Evolutionary conservation across 2,329 filamentous ascomycete species (phyloP).

Genomic region (Fusarium equiseti): DNA sequence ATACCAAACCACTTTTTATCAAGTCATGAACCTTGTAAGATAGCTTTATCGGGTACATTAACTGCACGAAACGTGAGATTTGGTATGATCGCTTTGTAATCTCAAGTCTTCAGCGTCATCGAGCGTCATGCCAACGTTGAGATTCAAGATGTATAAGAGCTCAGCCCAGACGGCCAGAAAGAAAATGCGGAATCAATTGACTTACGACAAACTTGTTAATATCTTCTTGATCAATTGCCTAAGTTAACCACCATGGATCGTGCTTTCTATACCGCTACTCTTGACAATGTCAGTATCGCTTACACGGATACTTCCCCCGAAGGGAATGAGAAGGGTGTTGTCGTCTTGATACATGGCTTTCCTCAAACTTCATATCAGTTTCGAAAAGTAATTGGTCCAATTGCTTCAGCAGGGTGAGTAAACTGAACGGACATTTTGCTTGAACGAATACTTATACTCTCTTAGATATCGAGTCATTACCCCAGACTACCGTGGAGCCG

Average conservation of each 20-base stretch:
- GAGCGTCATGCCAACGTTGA: constrained; percentile 16
- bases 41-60: background rate
- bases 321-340: constrained; percentile 3
- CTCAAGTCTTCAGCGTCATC: constrained; percentile 25
- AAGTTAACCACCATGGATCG: constrained; percentile 4
- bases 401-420: constrained; percentile 7
- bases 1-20: background rate
- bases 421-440: rapidly evolving
- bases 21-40: background rate
- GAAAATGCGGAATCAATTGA: background rate
- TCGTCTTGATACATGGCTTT: constrained; percentile 24
- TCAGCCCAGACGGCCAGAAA: background rate
- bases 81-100: constrained; percentile 13
- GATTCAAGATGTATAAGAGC: background rate
- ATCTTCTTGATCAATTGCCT: rapidly evolving
- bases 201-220: no score
- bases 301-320: constrained; percentile 17
- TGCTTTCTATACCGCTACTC: constrained; percentile 9
- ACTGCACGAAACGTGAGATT: background rate
- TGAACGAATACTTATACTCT: background rate
- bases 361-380: constrained; percentile 30
- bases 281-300: constrained; percentile 13
- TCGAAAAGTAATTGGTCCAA: constrained; percentile 13
- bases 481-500: constrained; percentile 17
- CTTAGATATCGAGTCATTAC: constrained; percentile 19